Conservation (phyloP, 495 filamentous ascomycete species). For the Aspergillus campestris region DNA sequence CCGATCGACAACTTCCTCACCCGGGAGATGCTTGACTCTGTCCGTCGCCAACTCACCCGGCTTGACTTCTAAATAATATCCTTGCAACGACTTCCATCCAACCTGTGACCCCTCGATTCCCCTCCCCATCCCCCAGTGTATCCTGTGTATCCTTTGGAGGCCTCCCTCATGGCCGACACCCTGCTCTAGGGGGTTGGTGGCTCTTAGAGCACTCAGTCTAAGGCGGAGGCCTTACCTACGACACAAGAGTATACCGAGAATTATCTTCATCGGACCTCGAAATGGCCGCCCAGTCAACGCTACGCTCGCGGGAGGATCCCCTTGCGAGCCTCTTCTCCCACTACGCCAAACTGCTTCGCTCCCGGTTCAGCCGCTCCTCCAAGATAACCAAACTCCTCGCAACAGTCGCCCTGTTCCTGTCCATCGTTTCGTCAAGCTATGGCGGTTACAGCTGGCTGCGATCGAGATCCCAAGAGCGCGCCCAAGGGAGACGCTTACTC, state of each 20-base stretch:
- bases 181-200: slow-evolving; percentile 6
- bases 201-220: slow-evolving; percentile 7
- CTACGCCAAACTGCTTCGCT: slow-evolving; percentile 54
- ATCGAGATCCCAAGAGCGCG: slow-evolving; percentile 61
- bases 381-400: slow-evolving; percentile 62
- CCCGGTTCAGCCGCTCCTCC: slow-evolving; percentile 53
- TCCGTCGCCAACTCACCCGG: too few species aligned
- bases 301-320: slow-evolving; percentile 62
- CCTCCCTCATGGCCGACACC: slow-evolving; percentile 12
- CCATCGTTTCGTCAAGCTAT: slow-evolving; percentile 68
- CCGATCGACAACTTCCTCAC: too few species aligned
- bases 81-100: too few species aligned
- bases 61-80: too few species aligned
- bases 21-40: too few species aligned
- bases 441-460: slow-evolving; percentile 68
- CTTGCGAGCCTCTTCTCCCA: slow-evolving; percentile 58
- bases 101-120: too few species aligned
- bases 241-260: not conserved
- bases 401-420: slow-evolving; percentile 61
- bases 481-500: slow-evolving; percentile 67
- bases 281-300: slow-evolving; percentile 85
- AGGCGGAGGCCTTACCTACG: slow-evolving; percentile 1
- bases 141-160: too few species aligned
- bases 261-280: slow-evolving; percentile 7
- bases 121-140: too few species aligned